Evolutionary conservation across 2,329 filamentous ascomycete species (phyloP), one percentile per base, ranked within the genome.

Genomic region (Alternaria sp.): DNA sequence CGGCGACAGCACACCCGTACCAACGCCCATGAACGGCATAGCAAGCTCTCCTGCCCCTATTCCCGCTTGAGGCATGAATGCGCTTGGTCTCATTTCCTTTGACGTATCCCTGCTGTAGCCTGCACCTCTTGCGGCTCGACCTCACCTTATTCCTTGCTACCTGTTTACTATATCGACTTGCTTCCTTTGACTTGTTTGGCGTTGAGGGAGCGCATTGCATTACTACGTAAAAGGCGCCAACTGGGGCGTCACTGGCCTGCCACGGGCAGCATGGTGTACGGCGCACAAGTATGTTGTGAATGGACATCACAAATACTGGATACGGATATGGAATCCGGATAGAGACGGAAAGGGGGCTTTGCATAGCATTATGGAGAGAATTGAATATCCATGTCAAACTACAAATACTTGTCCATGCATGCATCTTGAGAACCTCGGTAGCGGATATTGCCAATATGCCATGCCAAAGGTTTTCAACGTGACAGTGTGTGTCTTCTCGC

Each of bases 1-100:
- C 40, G 82, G 84, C 36, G 81, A 82, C 30, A 79, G 82, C 65
- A 77, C 83, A 51, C 83, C 84, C 12, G 77, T 81, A 10, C 78
- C 82, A 55, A 78, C 82, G 15, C 79, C 82, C 8, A 60, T 73
- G 52, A 82, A 83, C 63, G 75, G 81, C 44, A 54, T 79, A 23
- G 81, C 83, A 17, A 86, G 84, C 70, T 87, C 87, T 45, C 87
- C 87, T 13, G 83, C 83, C 54, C 83, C 84, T 21, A 62, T 75
- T 57, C 57, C 71, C 61, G 69, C 71, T 30, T 62, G 56, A 59
- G 44, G 12, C 6, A 19, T 44, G 40, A 44, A 19, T 12, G 11
- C 12, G 21, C 45, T 36, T 57, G 43, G 12, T 28, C 43, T 44
- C 19, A 17, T n/a, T 26, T 6, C 49, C 45, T 21, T 36, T 57